Percentiles rank a stretch among this genome's conserved stretches.
These are phyloP conservation scores for Termitomyces sp. DNA, from an alignment of 768 basidiomycete genomes.

Conservation along the genomic window DNA sequence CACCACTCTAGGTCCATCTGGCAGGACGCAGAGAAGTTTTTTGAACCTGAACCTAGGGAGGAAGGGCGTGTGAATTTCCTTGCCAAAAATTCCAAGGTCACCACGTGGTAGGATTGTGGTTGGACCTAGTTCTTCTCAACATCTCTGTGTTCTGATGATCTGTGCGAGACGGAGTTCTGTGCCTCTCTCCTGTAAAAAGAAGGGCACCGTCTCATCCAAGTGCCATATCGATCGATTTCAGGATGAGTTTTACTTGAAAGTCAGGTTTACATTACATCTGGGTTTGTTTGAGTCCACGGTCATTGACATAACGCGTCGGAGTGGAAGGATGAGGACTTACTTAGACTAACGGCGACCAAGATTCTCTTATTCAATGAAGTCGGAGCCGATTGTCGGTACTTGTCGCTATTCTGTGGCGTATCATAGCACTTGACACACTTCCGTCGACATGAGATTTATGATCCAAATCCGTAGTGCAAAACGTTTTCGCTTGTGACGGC, in stretches of 20 bases:
- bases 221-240: background rate
- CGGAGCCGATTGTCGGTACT: background rate
- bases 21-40: background rate
- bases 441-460: background rate
- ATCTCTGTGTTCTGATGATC: background rate
- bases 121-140: background rate
- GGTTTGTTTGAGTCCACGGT: no score
- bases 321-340: background rate
- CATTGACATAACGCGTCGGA: background rate
- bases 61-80: background rate
- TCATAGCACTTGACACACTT: background rate
- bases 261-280: background rate
- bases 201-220: background rate
- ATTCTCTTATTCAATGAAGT: background rate
- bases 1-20: constrained; percentile 2
- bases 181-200: background rate
- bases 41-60: background rate
- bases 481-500: no score
- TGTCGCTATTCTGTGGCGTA: background rate
- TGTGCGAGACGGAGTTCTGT: background rate
- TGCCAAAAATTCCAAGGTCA: no score
- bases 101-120: background rate
- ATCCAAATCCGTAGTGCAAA: no score
- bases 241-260: background rate
- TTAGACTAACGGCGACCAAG: background rate